phyloP scores from a whole-genome alignment of 2,329 filamentous ascomycete genomes.

The Diaporthe australafricana region DNA sequence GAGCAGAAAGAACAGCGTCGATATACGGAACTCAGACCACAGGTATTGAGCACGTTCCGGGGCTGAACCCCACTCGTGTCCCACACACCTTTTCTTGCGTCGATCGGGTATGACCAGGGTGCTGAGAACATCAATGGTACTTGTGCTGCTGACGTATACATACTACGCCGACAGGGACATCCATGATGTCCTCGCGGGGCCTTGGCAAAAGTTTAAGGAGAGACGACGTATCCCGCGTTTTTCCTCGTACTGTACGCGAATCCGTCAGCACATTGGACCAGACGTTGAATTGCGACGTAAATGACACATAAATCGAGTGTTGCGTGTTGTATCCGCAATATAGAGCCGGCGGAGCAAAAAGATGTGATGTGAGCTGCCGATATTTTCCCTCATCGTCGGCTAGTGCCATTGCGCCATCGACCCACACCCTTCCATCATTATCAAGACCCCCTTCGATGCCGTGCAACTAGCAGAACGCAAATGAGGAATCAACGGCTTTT shows the following conservation, averaged over 20 bases:
- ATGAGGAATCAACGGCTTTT: background rate
- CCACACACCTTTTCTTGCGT: no score
- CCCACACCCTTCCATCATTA: constrained; percentile 36
- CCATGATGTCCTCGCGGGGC: no score
- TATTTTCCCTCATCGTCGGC: background rate
- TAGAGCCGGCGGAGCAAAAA: background rate
- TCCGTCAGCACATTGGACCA: background rate
- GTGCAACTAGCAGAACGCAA: background rate
- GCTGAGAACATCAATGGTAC: no score
- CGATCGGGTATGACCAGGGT: no score
- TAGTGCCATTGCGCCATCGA: constrained; percentile 35
- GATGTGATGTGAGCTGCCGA: constrained; percentile 2
- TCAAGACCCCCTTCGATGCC: background rate
- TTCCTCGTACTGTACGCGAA: background rate
- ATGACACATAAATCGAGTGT: background rate
- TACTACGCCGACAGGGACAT: no score
- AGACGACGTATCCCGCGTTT: no score
- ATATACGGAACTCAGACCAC: no score
- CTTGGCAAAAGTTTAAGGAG: no score
- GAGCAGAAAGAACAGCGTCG: no score
- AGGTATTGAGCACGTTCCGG: no score
- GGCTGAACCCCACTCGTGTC: no score
- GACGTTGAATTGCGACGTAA: background rate
- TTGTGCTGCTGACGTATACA: no score
- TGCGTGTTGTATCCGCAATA: background rate